Conservation (phyloP, 768 basidiomycete species). For the Leccinum disarticulatum region DNA sequence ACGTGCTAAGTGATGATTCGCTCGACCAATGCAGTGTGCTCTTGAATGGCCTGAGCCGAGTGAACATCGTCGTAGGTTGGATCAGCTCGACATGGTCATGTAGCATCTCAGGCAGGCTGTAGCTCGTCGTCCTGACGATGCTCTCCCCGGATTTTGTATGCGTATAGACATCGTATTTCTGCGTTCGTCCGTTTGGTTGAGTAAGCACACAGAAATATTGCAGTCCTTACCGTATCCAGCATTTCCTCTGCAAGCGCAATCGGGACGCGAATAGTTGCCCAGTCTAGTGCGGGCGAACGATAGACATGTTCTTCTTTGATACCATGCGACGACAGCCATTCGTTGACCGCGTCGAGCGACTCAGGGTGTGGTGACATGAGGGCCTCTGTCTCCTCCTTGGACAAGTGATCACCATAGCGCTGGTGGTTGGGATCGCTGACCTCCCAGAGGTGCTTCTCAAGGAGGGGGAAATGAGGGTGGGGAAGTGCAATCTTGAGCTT, state of each 20-base stretch:
- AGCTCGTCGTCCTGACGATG: constrained; percentile 64
- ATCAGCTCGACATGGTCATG: constrained; percentile 64
- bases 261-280: constrained; percentile 61
- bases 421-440: constrained; percentile 56
- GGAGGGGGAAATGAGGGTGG: constrained; percentile 47
- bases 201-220: background rate
- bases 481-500: constrained; percentile 58
- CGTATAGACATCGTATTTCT: constrained; percentile 67
- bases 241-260: constrained; percentile 63
- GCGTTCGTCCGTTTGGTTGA: background rate
- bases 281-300: constrained; percentile 67
- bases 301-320: constrained; percentile 45
- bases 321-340: constrained; percentile 62
- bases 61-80: constrained; percentile 73
- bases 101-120: constrained; percentile 61
- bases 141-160: constrained; percentile 52
- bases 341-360: constrained; percentile 52
- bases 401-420: constrained; percentile 56
- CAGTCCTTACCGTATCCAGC: constrained; percentile 60
- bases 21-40: constrained; percentile 40
- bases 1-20: background rate
- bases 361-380: constrained; percentile 58
- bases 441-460: constrained; percentile 55
- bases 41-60: constrained; percentile 43
- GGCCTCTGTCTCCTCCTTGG: constrained; percentile 63